Conservation (phyloP, 2,329 filamentous ascomycete genomes). For the Fonsecaea erecta region DNA sequence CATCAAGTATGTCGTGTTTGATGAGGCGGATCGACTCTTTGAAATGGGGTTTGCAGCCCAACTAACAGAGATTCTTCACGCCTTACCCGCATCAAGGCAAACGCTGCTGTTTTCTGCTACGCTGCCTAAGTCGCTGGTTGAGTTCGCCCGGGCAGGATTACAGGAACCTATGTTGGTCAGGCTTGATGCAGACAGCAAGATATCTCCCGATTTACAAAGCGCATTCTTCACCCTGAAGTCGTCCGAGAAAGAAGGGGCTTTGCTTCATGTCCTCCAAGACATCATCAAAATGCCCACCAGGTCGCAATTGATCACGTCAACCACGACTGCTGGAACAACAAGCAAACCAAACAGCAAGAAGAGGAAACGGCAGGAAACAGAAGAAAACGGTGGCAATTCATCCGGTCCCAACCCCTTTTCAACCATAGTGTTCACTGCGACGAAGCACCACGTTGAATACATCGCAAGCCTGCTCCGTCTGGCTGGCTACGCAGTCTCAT, state of each 20-base stretch:
- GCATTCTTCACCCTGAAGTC: constrained; percentile 94
- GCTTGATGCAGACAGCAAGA: constrained; percentile 91
- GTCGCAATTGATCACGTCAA: constrained; percentile 41
- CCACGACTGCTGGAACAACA: constrained; percentile 49
- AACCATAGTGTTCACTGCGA: constrained; percentile 92
- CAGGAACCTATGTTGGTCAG: constrained; percentile 91
- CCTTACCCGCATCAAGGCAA: constrained; percentile 80
- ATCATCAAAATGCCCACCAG: constrained; percentile 88
- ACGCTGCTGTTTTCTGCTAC: constrained; percentile 96
- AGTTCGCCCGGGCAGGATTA: constrained; percentile 90
- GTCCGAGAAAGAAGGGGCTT: constrained; percentile 88
- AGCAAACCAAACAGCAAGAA: constrained; percentile 50
- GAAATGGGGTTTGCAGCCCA: constrained; percentile 98
- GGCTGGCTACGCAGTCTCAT: constrained; percentile 86
- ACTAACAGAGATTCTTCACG: constrained; percentile 88
- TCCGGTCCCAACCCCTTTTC: constrained; percentile 81
- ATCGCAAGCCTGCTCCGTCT: constrained; percentile 76
- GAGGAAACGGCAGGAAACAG: constrained; percentile 56
- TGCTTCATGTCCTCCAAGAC: constrained; percentile 86
- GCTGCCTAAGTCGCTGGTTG: constrained; percentile 88
- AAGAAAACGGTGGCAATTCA: constrained; percentile 49
- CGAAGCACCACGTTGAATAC: constrained; percentile 98
- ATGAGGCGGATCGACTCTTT: constrained; percentile 94
- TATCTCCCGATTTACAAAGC: constrained; percentile 93
- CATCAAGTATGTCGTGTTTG: constrained; percentile 92